Evolutionary conservation across 2,329 filamentous ascomycete genomes (phyloP), one percentile per base, ranked within the genome.

Genomic region (Aureobasidium sp.): DNA sequence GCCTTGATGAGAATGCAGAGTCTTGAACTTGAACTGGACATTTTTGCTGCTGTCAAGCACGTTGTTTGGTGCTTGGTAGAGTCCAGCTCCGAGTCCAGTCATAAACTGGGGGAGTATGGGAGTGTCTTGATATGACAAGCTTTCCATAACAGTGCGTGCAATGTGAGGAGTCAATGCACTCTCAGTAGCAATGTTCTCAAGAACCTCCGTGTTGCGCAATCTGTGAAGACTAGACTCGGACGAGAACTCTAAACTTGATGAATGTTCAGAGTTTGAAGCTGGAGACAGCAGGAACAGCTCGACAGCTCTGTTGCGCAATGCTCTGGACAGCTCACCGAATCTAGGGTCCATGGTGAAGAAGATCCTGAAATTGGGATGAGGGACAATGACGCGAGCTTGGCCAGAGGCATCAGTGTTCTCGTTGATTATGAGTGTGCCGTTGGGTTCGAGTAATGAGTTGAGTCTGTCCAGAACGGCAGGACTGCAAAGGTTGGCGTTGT

Each of bases 401-500:
- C 93, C 93, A 70, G 93, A 86, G 11, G 86, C 83, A 14, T 86
- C 89, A 62, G 90, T 91, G 72, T 97, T 92, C 73, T 99, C 94
- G 69, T 97, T 97, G 72, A 99, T 88, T 68, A 90, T 91, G 25
- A 99, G 78, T 65, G 86, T 87, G 0, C 94, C 94, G 69, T 92
- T 87, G 0, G 91, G 92, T 72, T 99, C 94, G 8, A 97, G 87
- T 9, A 99, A 78, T 0, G 94, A 97, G 73, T 99, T 99, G 57
- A 99, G 79, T 65, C 95, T 84, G 75, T 99, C 94, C 11, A 99
- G 82, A 1, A 99, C 94, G 7, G 93, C 96, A 27, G 93, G 88
- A 70, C 89, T 97, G 77, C 95, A 99, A 62, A 99, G 82, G 70
- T 99, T 99, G 64, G 95, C 94, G 74, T 99, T 97, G 75, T 99